phyloP scores from a whole-genome alignment of 352 stramenopile species.

The Pythium scleroteichum region DNA sequence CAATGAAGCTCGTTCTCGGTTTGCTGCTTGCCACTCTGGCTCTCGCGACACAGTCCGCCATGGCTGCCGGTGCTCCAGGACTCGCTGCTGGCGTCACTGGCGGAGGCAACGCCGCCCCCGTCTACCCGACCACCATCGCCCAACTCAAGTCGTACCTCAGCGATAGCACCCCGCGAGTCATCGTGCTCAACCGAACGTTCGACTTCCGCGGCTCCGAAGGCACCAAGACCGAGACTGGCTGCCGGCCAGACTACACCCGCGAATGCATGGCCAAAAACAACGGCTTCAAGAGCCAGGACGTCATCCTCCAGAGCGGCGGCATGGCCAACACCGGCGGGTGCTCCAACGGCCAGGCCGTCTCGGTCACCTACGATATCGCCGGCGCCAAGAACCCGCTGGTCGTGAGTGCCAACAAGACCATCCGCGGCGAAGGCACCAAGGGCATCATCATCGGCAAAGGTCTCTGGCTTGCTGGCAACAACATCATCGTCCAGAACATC shows the following conservation, averaged over 20 bases:
- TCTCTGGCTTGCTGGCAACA: constrained; percentile 34
- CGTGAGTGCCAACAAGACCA: constrained; percentile 40
- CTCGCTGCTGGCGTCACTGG: constrained; percentile 36
- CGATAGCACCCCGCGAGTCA: constrained; percentile 42
- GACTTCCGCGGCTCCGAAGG: constrained; percentile 58
- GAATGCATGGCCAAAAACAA: constrained; percentile 57
- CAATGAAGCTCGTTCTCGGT: background rate
- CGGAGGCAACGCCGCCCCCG: constrained; percentile 30
- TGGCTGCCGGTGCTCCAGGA: background rate
- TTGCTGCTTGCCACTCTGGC: background rate
- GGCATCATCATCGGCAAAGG: constrained; percentile 48
- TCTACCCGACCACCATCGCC: constrained; percentile 39
- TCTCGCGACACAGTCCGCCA: background rate
- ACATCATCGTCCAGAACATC: constrained; percentile 61
- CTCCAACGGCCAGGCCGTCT: constrained; percentile 33
- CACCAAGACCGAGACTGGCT: constrained; percentile 44
- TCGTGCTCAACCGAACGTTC: constrained; percentile 52
- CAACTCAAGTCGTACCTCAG: constrained; percentile 49
- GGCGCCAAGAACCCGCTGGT: constrained; percentile 32
- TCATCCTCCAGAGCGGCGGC: constrained; percentile 52
- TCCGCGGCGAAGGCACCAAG: constrained; percentile 37
- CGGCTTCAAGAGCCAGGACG: constrained; percentile 49
- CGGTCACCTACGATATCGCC: constrained; percentile 47
- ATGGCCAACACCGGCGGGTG: constrained; percentile 57
- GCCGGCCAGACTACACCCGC: constrained; percentile 40